Percentiles rank a stretch among this genome's conserved stretches.
Evolutionary conservation across 495 filamentous ascomycete genomes (phyloP).

Genomic region (Tuber melanosporum): DNA sequence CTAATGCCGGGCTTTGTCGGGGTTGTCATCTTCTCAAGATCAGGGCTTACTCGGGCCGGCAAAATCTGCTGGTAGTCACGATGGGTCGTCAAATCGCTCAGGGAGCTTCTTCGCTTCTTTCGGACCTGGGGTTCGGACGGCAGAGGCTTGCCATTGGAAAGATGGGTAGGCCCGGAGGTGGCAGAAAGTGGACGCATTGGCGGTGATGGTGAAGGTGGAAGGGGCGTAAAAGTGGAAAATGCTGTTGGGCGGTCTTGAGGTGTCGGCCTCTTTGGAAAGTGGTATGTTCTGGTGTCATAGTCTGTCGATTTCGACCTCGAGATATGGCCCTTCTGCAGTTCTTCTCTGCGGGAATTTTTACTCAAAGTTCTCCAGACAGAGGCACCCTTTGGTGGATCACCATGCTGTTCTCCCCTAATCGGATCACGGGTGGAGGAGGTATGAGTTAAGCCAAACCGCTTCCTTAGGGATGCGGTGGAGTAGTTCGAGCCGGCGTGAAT

Average conservation of each 20-base stretch:
- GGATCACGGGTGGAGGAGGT: constrained; percentile 72
- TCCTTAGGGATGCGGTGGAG: constrained; percentile 34
- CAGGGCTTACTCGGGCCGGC: constrained; percentile 27
- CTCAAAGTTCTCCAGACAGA: constrained; percentile 85
- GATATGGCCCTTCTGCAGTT: constrained; percentile 54
- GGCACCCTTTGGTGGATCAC: constrained; percentile 55
- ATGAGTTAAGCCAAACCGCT: constrained; percentile 44
- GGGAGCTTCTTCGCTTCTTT: constrained; percentile 82
- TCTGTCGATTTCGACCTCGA: constrained; percentile 79
- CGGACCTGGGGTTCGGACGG: constrained; percentile 50
- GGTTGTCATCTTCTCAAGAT: constrained; percentile 14
- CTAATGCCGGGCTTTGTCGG: constrained; percentile 23
- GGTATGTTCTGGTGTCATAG: constrained; percentile 50
- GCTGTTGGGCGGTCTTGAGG: constrained; percentile 52
- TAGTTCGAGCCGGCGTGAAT: constrained; percentile 20
- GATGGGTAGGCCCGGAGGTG: constrained; percentile 37
- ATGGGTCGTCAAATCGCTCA: constrained; percentile 69
- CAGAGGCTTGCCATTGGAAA: constrained; percentile 40
- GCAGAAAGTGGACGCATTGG: constrained; percentile 44
- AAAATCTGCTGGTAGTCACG: constrained; percentile 37
- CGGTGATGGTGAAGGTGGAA: constrained; percentile 42
- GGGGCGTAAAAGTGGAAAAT: constrained; percentile 47
- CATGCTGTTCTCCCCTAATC: constrained; percentile 46
- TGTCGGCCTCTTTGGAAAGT: constrained; percentile 52
- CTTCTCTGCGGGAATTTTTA: constrained; percentile 59